phyloP scores from a whole-genome alignment of 352 stramenopile species.

The Pythium guiyangense region DNA sequence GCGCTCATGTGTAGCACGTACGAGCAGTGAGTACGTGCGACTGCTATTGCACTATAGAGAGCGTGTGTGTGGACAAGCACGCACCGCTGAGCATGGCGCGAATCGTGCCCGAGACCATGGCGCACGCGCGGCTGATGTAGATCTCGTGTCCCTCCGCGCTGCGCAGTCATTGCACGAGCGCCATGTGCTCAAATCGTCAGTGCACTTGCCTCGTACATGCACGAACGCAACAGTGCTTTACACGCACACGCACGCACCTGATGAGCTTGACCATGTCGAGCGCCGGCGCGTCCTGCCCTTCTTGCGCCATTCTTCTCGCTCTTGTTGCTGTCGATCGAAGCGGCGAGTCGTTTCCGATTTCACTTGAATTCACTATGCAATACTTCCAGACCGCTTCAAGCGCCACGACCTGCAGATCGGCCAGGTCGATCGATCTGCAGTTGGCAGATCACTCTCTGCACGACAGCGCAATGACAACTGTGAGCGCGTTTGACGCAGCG shows the following conservation, averaged over 20 bases:
- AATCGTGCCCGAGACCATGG: conserved; percentile 95
- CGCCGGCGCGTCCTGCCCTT: conserved; percentile 29
- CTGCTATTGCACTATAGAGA: background rate
- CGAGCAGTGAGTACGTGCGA: background rate
- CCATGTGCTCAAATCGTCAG: background rate
- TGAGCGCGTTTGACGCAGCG: conserved; percentile 37
- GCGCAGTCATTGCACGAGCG: background rate
- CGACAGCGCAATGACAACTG: background rate
- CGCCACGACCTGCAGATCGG: background rate
- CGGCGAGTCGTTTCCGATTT: background rate
- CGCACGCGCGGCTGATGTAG: conserved; percentile 92
- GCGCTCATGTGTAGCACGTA: background rate
- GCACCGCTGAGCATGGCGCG: conserved; percentile 94
- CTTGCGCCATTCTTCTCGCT: conserved; percentile 41
- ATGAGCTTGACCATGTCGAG: conserved; percentile 82
- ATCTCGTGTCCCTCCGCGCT: conserved; percentile 95
- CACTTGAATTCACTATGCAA: conserved; percentile 9
- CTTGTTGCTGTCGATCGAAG: conserved; percentile 1
- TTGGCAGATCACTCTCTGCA: background rate
- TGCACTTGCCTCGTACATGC: background rate
- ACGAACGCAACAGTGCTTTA: background rate
- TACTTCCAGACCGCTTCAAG: background rate
- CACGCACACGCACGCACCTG: conserved; percentile 30
- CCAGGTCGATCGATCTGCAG: background rate
- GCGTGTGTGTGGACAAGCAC: conserved; percentile 7